Evolutionary conservation across 164 flowering plant genomes (phyloP), one percentile per base, ranked within the genome.

Genomic region (Vitis rotundifolia): DNA sequence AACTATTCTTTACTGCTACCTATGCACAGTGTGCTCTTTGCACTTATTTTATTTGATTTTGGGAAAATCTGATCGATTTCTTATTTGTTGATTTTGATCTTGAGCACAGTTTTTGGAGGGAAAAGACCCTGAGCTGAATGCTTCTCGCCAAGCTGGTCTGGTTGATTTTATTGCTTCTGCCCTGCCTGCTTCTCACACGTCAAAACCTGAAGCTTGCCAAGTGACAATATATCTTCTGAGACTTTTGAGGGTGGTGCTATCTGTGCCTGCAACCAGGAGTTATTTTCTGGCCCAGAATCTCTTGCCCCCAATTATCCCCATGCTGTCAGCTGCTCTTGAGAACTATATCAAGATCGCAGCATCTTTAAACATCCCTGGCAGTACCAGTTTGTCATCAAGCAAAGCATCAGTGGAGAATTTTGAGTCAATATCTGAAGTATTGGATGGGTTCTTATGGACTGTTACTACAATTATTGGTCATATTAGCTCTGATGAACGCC

Each of bases 81-180:
- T 56, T n/a, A 58, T 65, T 57, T 59, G 49, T 48, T 61, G 37
- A 61, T 63, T 66, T 55, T 68, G 19, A 7, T 52, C 11, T 66
- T 12, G 16, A 6, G 59, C 59, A 15, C 73, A 94, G 97, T 94
- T 84, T 77, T 70, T 92, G 85, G 98, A 94, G 54, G 94, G 94
- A 72, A 94, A 80, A 79, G 97, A 94, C 48, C 84, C 87, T 64
- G 97, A 90, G 81, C 85, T 94, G 73, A 92, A 89, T 68, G 97
- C 91, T 76, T 80, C 93, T 74, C 94, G 97, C 68, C 96, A 89
- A 85, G 94, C 96, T 71, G 97, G 98, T 76, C 76, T 94, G 68
- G 86, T 92, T 70, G 97, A 94, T 85, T 94, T 92, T 76, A 88
- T 94, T 75, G 93, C 98, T 72, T 86, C 96, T 74, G 92, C 97